Evolutionary conservation across 257 asterid species (phyloP).

Genomic region (Leonotis leonurus): DNA sequence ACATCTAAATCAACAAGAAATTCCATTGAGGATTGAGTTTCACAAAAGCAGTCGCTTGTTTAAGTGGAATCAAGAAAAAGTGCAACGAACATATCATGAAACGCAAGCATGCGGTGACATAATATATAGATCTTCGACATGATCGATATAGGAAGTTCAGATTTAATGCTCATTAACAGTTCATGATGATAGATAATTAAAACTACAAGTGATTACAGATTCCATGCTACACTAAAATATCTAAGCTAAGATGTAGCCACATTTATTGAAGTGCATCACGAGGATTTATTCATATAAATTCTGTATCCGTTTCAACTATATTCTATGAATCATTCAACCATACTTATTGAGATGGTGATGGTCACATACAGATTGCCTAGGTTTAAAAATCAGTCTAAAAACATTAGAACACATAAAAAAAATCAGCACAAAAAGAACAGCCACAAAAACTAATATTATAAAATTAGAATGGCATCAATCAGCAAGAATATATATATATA

Average conservation of each 20-base stretch:
- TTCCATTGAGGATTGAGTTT: slow-evolving; percentile 3
- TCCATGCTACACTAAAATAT: slow-evolving; percentile 5
- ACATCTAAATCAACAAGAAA: too few relatives aligned
- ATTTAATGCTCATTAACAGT: too few relatives aligned
- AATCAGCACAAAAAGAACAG: too few relatives aligned
- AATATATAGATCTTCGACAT: too few relatives aligned
- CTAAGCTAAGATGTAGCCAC: slow-evolving; percentile 7
- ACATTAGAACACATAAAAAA: too few relatives aligned
- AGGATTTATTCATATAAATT: background rate
- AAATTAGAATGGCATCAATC: too few relatives aligned
- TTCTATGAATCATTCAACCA: background rate
- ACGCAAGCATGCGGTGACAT: background rate
- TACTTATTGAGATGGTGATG: too few relatives aligned
- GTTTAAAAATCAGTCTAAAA: too few relatives aligned
- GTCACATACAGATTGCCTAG: slow-evolving; percentile 6
- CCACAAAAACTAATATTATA: too few relatives aligned
- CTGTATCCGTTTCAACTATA: background rate
- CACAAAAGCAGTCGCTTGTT: background rate
- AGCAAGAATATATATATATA: too few relatives aligned
- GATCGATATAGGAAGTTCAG: too few relatives aligned
- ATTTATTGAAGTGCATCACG: slow-evolving; percentile 6
- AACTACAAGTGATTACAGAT: slow-evolving; percentile 4
- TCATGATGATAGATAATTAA: background rate
- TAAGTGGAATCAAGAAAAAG: background rate
- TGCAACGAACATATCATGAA: background rate